Percentiles rank a stretch among this genome's conserved stretches.
These are phyloP conservation scores for Naganishia vaughanmartiniae DNA, from an alignment of 768 basidiomycete genomes.

Conservation along the genomic window DNA sequence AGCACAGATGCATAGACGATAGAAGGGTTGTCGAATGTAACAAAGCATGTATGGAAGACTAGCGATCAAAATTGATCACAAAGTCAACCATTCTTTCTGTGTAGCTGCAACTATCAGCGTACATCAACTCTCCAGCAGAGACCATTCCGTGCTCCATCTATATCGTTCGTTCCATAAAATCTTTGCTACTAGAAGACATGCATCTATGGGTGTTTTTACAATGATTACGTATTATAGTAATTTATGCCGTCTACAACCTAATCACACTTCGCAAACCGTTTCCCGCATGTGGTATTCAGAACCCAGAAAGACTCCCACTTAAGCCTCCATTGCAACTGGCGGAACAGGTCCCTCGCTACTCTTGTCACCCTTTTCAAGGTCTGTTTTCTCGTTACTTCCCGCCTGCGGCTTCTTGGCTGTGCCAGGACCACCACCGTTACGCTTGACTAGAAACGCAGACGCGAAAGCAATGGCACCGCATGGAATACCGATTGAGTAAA, in stretches of 20 bases:
- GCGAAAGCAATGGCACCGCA: slow-evolving; percentile 42
- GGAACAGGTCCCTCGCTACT: background rate
- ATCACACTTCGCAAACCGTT: background rate
- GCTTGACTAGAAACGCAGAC: slow-evolving; percentile 43
- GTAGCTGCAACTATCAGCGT: no score
- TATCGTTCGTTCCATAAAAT: background rate
- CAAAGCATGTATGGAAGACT: no score
- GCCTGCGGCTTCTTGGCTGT: background rate
- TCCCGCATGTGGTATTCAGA: background rate
- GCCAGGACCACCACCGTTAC: slow-evolving; percentile 11
- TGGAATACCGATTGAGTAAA: slow-evolving; percentile 52
- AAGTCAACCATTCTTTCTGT: no score
- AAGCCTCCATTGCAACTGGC: slow-evolving; percentile 10
- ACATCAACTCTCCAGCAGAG: no score
- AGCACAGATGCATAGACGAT: background rate
- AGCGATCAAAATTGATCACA: no score
- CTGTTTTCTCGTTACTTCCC: background rate
- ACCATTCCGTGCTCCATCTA: background rate
- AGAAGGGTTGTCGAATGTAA: no score
- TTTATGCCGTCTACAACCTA: no score
- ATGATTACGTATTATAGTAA: no score
- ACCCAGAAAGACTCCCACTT: background rate
- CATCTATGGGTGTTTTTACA: no score
- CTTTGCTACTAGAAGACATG: no score
- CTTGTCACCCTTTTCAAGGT: background rate